phyloP scores from a whole-genome alignment of 2,329 filamentous ascomycete species.

The Parastagonospora avenae region DNA sequence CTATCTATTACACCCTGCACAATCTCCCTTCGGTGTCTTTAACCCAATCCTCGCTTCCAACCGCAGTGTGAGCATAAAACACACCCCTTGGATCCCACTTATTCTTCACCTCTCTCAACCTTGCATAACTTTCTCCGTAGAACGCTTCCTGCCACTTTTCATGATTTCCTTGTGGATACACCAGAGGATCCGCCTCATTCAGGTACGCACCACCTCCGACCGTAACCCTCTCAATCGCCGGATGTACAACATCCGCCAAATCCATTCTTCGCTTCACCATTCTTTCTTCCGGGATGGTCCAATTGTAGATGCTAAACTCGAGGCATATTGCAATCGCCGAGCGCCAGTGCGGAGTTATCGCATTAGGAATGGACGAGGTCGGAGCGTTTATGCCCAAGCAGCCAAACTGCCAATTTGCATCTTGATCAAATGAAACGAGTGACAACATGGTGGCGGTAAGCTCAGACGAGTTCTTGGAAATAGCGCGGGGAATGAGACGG shows the following conservation, averaged over 20 bases:
- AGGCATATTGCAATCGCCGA: no score
- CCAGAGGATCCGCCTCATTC: slow-evolving; percentile 35
- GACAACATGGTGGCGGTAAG: no score
- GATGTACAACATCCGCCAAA: slow-evolving; percentile 22
- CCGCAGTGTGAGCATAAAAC: slow-evolving; percentile 24
- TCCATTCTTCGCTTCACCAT: slow-evolving; percentile 7
- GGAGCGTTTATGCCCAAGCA: no score
- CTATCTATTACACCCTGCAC: slow-evolving; percentile 3
- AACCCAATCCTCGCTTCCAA: slow-evolving; percentile 29
- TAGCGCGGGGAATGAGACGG: no score
- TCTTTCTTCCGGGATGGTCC: not conserved
- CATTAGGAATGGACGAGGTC: no score
- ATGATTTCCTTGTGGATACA: not conserved
- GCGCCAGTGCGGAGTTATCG: no score
- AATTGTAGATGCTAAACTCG: no score
- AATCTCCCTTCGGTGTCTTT: slow-evolving; percentile 16
- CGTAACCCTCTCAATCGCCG: slow-evolving; percentile 8
- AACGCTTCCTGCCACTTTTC: slow-evolving; percentile 30
- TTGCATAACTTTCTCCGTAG: slow-evolving; percentile 27
- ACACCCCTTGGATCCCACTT: slow-evolving; percentile 26
- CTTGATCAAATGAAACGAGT: no score
- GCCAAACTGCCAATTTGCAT: no score
- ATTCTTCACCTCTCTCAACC: slow-evolving; percentile 24
- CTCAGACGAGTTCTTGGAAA: no score
- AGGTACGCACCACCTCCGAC: slow-evolving; percentile 32